Conservation (phyloP, 371 early-diverging fungal species). For the Lichtheimia corymbifera region DNA sequence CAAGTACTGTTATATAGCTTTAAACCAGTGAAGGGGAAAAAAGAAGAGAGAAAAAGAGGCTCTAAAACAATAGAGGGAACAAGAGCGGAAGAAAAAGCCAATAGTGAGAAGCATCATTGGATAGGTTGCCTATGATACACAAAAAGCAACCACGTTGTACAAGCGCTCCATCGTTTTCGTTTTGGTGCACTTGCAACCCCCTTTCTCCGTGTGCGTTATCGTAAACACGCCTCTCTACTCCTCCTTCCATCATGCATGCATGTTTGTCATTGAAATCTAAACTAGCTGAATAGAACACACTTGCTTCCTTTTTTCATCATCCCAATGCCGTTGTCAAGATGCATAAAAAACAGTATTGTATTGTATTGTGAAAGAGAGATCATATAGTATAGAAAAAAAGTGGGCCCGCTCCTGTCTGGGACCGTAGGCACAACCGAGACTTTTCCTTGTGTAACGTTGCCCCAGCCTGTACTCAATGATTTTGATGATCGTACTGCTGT, state of each 20-base stretch:
- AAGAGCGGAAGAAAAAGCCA: slow-evolving; percentile 9
- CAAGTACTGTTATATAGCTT: background rate
- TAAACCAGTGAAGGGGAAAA: slow-evolving; percentile 6
- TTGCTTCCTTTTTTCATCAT: no score
- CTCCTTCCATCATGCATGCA: background rate
- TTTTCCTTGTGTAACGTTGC: background rate
- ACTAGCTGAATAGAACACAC: background rate
- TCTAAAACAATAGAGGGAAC: slow-evolving; percentile 11
- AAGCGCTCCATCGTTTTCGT: background rate
- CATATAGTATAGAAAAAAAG: background rate
- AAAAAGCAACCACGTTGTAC: background rate
- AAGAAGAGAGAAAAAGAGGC: slow-evolving; percentile 13
- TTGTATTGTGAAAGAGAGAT: background rate
- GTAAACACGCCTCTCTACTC: background rate
- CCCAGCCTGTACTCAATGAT: background rate
- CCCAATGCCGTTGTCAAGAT: no score
- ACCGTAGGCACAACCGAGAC: no score
- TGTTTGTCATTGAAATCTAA: background rate
- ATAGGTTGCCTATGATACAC: slow-evolving; percentile 2
- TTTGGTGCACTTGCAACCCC: slow-evolving; percentile 1
- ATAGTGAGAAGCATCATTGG: background rate
- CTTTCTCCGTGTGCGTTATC: background rate
- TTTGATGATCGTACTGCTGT: slow-evolving; percentile 1
- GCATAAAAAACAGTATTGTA: background rate
- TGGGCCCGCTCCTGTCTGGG: background rate